Percentiles rank a stretch among this genome's conserved stretches.
phyloP scores from a whole-genome alignment of 495 filamentous ascomycete genomes.

The Lophiostoma macrostomum region DNA sequence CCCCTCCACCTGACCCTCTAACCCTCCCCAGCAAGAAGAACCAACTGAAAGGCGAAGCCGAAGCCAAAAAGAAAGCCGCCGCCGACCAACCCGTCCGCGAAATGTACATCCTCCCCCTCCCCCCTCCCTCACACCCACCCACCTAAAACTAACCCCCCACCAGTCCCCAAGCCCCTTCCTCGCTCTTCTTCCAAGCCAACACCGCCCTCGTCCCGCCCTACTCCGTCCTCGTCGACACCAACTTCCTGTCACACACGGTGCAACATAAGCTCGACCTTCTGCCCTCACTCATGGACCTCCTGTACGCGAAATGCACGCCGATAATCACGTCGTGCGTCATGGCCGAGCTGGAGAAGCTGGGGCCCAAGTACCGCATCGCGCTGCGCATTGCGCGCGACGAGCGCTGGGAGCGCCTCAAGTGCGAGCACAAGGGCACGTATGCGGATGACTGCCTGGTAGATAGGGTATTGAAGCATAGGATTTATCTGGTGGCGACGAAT shows the following conservation, averaged over 20 bases:
- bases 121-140: background rate
- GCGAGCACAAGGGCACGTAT: constrained; percentile 86
- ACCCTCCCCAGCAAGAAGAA: constrained; percentile 47
- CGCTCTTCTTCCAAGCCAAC: constrained; percentile 95
- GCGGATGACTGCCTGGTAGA: constrained; percentile 95
- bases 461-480: constrained; percentile 70
- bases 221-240: constrained; percentile 78
- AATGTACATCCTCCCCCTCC: constrained; percentile 49
- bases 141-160: too few species aligned
- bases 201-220: constrained; percentile 88
- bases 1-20: background rate
- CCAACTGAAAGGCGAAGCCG: constrained; percentile 48
- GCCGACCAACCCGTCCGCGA: constrained; percentile 59
- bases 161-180: constrained; percentile 58
- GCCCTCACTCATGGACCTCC: constrained; percentile 80
- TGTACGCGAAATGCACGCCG: constrained; percentile 64
- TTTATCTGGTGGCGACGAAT: constrained; percentile 89
- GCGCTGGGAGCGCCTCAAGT: constrained; percentile 76
- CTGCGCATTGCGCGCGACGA: constrained; percentile 90
- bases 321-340: constrained; percentile 71
- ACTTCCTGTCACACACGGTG: constrained; percentile 89
- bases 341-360: constrained; percentile 89
- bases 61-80: constrained; percentile 54
- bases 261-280: constrained; percentile 85
- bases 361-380: constrained; percentile 83